These are phyloP conservation scores for Russula compacta DNA, from an alignment of 768 basidiomycete species.

Conservation along the genomic window DNA sequence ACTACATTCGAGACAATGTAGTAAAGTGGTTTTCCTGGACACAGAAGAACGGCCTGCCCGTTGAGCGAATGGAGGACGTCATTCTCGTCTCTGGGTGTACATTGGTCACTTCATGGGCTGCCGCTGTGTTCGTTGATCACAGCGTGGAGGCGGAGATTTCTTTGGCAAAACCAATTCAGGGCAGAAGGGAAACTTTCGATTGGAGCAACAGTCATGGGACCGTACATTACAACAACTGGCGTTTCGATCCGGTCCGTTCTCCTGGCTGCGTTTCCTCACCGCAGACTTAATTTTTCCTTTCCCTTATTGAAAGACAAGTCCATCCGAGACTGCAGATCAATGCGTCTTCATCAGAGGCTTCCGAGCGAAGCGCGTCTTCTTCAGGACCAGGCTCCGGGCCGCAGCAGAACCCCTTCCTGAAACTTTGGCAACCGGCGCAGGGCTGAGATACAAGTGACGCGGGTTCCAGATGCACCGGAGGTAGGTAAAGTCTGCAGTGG, in stretches of 20 bases:
- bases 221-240: background rate
- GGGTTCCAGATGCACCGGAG: background rate
- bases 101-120: background rate
- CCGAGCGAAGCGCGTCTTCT: slow-evolving; percentile 7
- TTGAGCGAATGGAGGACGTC: background rate
- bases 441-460: background rate
- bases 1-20: background rate
- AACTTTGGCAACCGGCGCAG: background rate
- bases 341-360: slow-evolving; percentile 9
- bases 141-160: background rate
- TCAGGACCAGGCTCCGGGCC: background rate
- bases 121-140: background rate
- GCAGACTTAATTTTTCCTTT: background rate
- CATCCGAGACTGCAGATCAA: background rate
- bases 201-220: background rate
- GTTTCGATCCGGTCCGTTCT: background rate
- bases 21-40: background rate
- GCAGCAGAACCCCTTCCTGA: slow-evolving; percentile 4
- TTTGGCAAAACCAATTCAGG: background rate
- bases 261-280: background rate
- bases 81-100: background rate
- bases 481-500: background rate
- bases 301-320: too few relatives aligned
- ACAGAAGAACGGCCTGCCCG: background rate
- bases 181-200: background rate